Evolutionary conservation across 2,329 filamentous ascomycete genomes (phyloP).

Genomic region (Pestalotiopsis sp.): DNA sequence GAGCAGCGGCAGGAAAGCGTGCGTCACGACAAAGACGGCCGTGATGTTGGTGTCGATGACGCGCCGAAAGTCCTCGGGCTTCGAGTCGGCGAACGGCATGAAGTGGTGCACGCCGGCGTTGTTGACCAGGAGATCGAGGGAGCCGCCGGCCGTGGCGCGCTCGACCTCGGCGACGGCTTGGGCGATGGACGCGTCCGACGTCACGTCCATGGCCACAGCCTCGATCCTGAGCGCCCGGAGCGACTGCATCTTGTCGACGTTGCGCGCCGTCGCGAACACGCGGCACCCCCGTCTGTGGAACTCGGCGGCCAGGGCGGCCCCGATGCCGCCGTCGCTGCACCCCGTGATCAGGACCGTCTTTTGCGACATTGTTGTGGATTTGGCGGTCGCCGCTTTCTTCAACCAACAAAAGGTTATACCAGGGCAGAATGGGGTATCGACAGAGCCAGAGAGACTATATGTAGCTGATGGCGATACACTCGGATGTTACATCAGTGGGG

Average conservation of each 20-base stretch:
- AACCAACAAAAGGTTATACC: too few relatives aligned
- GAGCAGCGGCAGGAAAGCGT: constrained; percentile 13
- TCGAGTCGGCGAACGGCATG: constrained; percentile 26
- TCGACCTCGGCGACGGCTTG: constrained; percentile 19
- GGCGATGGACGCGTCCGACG: constrained; percentile 28
- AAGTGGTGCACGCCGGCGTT: constrained; percentile 28
- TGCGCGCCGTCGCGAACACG: constrained; percentile 28
- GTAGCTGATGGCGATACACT: too few relatives aligned
- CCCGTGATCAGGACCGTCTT: constrained; percentile 15
- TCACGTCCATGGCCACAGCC: constrained; percentile 33
- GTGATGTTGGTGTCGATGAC: constrained; percentile 26
- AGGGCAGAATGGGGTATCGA: too few relatives aligned
- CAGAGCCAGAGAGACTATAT: too few relatives aligned
- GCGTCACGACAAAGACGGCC: constrained; percentile 16
- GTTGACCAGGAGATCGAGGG: constrained; percentile 29
- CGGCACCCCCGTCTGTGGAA: constrained; percentile 4
- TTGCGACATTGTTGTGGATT: background rate
- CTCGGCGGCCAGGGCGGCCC: constrained; percentile 25
- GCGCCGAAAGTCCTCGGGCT: constrained; percentile 18
- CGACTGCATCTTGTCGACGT: constrained; percentile 24
- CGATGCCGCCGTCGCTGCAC: constrained; percentile 25
- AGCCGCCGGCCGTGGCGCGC: constrained; percentile 14
- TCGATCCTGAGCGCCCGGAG: constrained; percentile 27
- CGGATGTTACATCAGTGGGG: background rate
- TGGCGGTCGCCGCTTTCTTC: background rate